A percentile compares a stretch with the other conserved stretches of the same genome.
These are phyloP conservation scores for Collybia sordida DNA, from an alignment of 768 basidiomycete species.

Conservation along the genomic window DNA sequence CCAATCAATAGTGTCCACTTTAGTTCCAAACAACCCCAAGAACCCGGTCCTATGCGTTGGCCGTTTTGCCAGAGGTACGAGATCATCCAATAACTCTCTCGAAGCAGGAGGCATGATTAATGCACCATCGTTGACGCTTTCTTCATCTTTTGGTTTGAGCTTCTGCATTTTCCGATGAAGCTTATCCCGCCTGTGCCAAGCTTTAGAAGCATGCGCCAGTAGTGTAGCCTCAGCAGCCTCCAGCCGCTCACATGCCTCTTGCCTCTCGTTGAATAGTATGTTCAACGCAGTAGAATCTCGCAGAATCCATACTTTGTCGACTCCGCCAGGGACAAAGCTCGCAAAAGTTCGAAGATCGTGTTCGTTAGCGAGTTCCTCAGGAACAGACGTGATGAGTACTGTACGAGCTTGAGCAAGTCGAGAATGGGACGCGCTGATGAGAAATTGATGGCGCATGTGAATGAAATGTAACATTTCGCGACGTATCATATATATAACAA, in stretches of 20 bases:
- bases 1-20: slow-evolving; percentile 70
- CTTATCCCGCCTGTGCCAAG: slow-evolving; percentile 38
- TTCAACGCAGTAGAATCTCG: slow-evolving; percentile 48
- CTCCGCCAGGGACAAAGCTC: slow-evolving; percentile 67
- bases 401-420: slow-evolving; percentile 64
- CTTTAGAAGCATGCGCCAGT: slow-evolving; percentile 36
- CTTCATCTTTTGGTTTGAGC: slow-evolving; percentile 26
- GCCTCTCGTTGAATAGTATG: slow-evolving; percentile 39
- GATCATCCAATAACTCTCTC: slow-evolving; percentile 43
- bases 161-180: slow-evolving; percentile 30
- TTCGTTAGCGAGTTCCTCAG: slow-evolving; percentile 50
- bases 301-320: slow-evolving; percentile 68
- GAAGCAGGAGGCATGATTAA: slow-evolving; percentile 24
- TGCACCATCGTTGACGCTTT: slow-evolving; percentile 14
- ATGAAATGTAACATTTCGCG: slow-evolving; percentile 59
- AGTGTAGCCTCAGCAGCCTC: slow-evolving; percentile 57
- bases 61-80: slow-evolving; percentile 48
- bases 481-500: slow-evolving; percentile 59
- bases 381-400: slow-evolving; percentile 65
- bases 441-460: slow-evolving; percentile 54
- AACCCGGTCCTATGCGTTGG: slow-evolving; percentile 54
- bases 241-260: slow-evolving; percentile 49
- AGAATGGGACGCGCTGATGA: slow-evolving; percentile 59
- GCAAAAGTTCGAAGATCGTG: slow-evolving; percentile 49
- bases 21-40: slow-evolving; percentile 51